These are phyloP conservation scores for Nidularia sp. DNA, from an alignment of 768 basidiomycete genomes.

Conservation along the genomic window DNA sequence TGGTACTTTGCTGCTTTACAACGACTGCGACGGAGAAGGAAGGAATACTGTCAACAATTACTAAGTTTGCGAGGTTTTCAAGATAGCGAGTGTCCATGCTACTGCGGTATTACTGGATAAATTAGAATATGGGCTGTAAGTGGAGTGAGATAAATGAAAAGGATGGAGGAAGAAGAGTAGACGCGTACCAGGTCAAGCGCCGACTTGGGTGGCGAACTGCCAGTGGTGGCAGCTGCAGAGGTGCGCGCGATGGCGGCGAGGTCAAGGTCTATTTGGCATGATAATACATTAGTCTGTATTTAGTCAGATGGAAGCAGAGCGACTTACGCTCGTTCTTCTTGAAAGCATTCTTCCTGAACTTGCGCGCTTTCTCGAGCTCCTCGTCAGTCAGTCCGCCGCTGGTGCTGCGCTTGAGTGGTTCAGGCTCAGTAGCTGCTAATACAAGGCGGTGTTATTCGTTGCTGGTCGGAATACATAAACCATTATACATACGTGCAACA, in stretches of 20 bases:
- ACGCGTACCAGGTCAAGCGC: not conserved
- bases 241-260: constrained; percentile 81
- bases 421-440: constrained; percentile 16
- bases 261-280: constrained; percentile 38
- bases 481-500: constrained; percentile 7
- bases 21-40: too few relatives aligned
- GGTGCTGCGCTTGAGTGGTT: constrained; percentile 27
- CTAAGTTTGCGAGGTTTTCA: too few relatives aligned
- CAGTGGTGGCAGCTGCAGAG: constrained; percentile 64
- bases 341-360: constrained; percentile 72
- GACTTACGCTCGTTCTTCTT: constrained; percentile 60
- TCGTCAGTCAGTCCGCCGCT: constrained; percentile 49
- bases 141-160: too few relatives aligned
- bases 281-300: not conserved
- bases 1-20: too few relatives aligned
- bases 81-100: too few relatives aligned
- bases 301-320: not conserved
- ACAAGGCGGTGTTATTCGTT: not conserved
- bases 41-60: too few relatives aligned
- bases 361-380: constrained; percentile 57
- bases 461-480: not conserved
- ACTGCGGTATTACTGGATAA: too few relatives aligned
- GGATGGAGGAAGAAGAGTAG: too few relatives aligned
- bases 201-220: constrained; percentile 26
- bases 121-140: too few relatives aligned